Evolutionary conservation across 352 stramenopile genomes (phyloP).

Genomic region (Phytophthora brassicae): DNA sequence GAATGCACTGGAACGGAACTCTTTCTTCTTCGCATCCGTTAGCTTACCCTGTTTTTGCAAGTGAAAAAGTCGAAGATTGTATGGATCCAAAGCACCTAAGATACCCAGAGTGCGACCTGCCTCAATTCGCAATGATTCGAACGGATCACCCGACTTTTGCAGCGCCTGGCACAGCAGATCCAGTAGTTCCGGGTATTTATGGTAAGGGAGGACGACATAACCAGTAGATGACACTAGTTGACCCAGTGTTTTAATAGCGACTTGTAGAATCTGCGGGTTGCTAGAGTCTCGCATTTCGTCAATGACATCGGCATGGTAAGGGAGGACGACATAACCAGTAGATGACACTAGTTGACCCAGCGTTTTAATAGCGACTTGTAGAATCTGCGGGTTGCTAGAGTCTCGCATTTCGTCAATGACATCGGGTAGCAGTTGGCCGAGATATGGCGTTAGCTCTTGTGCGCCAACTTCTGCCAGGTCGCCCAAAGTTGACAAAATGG

Average conservation of each 20-base stretch:
- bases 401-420: constrained; percentile 88
- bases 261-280: constrained; percentile 83
- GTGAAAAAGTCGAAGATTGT: constrained; percentile 84
- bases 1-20: constrained; percentile 56
- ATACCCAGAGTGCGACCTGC: constrained; percentile 79
- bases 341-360: constrained; percentile 81
- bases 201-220: constrained; percentile 81
- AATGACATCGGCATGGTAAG: constrained; percentile 88
- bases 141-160: constrained; percentile 80
- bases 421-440: constrained; percentile 83
- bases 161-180: constrained; percentile 76
- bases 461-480: constrained; percentile 79
- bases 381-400: constrained; percentile 82
- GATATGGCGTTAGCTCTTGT: constrained; percentile 78
- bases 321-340: constrained; percentile 82
- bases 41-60: constrained; percentile 80
- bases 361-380: constrained; percentile 86
- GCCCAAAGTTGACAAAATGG: constrained; percentile 80
- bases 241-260: constrained; percentile 84
- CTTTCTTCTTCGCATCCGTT: constrained; percentile 66
- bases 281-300: constrained; percentile 84
- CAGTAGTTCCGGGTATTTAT: constrained; percentile 84
- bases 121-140: constrained; percentile 77
- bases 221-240: constrained; percentile 83
- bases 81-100: constrained; percentile 81